A percentile compares a stretch with the other conserved stretches of the same genome.
These are phyloP conservation scores for Globisporangium cederbergense DNA, from an alignment of 352 stramenopile genomes.

Conservation along the genomic window DNA sequence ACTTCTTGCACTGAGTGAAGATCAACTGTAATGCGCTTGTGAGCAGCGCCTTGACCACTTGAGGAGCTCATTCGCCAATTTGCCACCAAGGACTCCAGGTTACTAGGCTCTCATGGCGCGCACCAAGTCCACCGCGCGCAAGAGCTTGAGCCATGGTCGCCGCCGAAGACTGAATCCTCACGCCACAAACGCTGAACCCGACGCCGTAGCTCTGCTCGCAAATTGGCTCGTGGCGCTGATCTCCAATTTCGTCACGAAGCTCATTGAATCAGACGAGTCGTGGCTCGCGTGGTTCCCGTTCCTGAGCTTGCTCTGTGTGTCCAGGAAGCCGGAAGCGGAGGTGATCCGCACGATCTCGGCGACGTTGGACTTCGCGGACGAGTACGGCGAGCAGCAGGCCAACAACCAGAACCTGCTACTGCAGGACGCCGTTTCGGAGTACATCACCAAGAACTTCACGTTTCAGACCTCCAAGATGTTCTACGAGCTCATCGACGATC, in stretches of 20 bases:
- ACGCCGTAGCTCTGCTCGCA: background rate
- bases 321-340: background rate
- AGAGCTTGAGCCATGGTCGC: background rate
- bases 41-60: background rate
- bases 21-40: background rate
- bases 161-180: background rate
- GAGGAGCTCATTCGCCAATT: constrained; percentile 4
- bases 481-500: constrained; percentile 10
- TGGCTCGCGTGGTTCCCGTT: constrained; percentile 5
- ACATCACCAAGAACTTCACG: background rate
- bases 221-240: constrained; percentile 2
- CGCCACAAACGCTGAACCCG: background rate
- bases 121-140: constrained; percentile 3
- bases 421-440: constrained; percentile 12
- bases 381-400: constrained; percentile 4
- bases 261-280: background rate
- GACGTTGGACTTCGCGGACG: background rate
- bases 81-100: background rate
- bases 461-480: constrained; percentile 3
- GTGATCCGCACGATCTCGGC: constrained; percentile 9
- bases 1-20: background rate
- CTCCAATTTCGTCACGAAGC: background rate
- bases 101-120: constrained; percentile 4
- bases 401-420: constrained; percentile 14
- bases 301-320: background rate